Evolutionary conservation across 148 eudicot genomes (phyloP).

Genomic region (Camellia granthamiana): DNA sequence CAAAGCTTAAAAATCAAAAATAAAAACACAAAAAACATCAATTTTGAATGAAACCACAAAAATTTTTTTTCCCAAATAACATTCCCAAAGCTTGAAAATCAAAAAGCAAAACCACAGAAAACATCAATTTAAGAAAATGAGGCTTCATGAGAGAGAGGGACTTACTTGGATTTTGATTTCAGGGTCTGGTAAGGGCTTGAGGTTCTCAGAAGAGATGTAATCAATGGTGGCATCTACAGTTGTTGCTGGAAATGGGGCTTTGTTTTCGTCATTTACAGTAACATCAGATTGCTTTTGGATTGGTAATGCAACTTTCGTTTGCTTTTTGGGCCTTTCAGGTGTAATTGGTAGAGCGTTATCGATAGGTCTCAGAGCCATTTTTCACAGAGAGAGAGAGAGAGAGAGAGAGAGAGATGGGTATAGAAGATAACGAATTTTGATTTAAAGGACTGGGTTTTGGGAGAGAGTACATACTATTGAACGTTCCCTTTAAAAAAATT

Average conservation of each 20-base stretch:
- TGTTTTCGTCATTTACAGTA: conserved; percentile 51
- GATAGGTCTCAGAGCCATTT: conserved; percentile 57
- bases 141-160: neutral
- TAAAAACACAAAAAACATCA: neutral
- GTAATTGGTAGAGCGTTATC: conserved; percentile 52
- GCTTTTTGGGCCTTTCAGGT: conserved; percentile 54
- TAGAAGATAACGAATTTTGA: neutral
- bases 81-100: neutral
- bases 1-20: neutral
- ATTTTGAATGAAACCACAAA: neutral
- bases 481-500: neutral
- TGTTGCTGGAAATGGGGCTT: conserved; percentile 23
- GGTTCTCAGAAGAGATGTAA: conserved; percentile 68
- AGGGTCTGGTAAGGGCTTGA: conserved; percentile 63
- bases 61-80: neutral
- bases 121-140: neutral
- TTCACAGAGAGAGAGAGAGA: neutral
- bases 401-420: conserved; percentile 2
- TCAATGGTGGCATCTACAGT: conserved; percentile 51
- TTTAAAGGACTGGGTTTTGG: neutral
- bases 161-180: conserved; percentile 57
- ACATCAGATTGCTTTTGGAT: conserved; percentile 29
- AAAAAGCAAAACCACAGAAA: neutral
- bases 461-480: neutral
- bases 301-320: conserved; percentile 31